Base-by-base conservation (phyloP, 1,139 yeast species). In the Candida tropicalis region DNA sequence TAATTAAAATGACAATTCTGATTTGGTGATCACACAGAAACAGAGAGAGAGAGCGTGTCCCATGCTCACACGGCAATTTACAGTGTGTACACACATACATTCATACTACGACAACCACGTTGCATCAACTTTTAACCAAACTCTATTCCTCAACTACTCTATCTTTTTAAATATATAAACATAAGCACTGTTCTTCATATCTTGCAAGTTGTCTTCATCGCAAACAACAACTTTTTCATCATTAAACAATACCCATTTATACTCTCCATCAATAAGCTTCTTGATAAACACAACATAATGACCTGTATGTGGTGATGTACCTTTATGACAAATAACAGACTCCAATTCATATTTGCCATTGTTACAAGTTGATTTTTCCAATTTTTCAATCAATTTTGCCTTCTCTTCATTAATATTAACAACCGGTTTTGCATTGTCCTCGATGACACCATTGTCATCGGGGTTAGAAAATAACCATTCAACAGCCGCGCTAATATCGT, bases 301-400 rank as follows among this genome's bases (percentile, higher is more conserved):
- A 0, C 99, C 99, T 0, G 97, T 89, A 50, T 93, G 97, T 1
- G 93, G 88, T 15, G 97, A 88, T 1, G 85, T 75, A 9, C 99
- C 99, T 62, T 93, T 93, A 63, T 93, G 99, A 59, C 98, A 91
- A 17, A 93, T 77, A 8, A 89, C 87, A 0, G 89, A 87, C 43
- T 79, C 75, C 36, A 93, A 65, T 12, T 58, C 55, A 58, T 87
- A 93, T n/a, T 50, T 47, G 0, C 60, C 58, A 5, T 40, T 17
- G 9, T n/a, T 5, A 2, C 10, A 10, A 26, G 27, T 8, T 3
- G 20, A 7, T 6, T 11, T 12, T 18, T 52, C 47, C 16, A 66
- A 54, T 13, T 50, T 41, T 12, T 54, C 39, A 10, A 42, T 49
- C 13, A 64, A 50, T 24, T 51, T 53, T 38, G 36, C 45, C 31